These are phyloP conservation scores for Alternaria sp. DNA, from an alignment of 2,329 filamentous ascomycete genomes.

Conservation along the genomic window DNA sequence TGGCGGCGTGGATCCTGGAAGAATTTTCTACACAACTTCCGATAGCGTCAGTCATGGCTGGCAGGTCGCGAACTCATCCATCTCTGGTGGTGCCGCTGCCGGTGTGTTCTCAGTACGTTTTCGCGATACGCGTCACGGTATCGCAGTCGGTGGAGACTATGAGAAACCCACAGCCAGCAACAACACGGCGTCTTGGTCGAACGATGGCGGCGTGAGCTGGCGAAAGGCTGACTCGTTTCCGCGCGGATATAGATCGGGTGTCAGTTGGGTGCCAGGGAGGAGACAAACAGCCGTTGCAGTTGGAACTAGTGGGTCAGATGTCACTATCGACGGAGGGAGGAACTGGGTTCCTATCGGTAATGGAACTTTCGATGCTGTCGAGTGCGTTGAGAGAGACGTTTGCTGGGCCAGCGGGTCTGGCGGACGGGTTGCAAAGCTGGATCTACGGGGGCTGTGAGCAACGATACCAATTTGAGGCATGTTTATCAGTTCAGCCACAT, in stretches of 20 bases:
- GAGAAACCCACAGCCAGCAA: slow-evolving; percentile 27
- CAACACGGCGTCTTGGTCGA: slow-evolving; percentile 33
- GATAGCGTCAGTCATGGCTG: slow-evolving; percentile 19
- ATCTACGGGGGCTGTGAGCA: not conserved
- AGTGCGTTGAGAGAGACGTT: slow-evolving; percentile 21
- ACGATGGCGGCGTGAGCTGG: slow-evolving; percentile 33
- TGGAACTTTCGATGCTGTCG: slow-evolving; percentile 37
- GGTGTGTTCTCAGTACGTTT: slow-evolving; percentile 40
- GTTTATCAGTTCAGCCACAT: not conserved
- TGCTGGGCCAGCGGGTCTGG: slow-evolving; percentile 39
- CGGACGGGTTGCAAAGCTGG: slow-evolving; percentile 28
- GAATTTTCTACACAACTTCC: slow-evolving; percentile 24
- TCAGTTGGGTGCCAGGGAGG: slow-evolving; percentile 31
- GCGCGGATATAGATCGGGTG: slow-evolving; percentile 35
- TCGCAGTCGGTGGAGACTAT: slow-evolving; percentile 38
- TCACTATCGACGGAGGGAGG: slow-evolving; percentile 36
- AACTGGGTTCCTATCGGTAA: slow-evolving; percentile 34
- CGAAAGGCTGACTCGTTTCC: slow-evolving; percentile 27
- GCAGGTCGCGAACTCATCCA: slow-evolving; percentile 27
- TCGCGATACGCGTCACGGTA: slow-evolving; percentile 27
- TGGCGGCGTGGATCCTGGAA: slow-evolving; percentile 34
- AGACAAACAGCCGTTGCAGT: slow-evolving; percentile 28
- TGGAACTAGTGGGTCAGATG: slow-evolving; percentile 35
- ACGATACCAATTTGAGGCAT: not conserved
- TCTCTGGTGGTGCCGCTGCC: slow-evolving; percentile 32